Evolutionary conservation across 352 stramenopile species (phyloP), one percentile per base, ranked within the genome.

Genomic region (Saprolegnia parasitica): DNA sequence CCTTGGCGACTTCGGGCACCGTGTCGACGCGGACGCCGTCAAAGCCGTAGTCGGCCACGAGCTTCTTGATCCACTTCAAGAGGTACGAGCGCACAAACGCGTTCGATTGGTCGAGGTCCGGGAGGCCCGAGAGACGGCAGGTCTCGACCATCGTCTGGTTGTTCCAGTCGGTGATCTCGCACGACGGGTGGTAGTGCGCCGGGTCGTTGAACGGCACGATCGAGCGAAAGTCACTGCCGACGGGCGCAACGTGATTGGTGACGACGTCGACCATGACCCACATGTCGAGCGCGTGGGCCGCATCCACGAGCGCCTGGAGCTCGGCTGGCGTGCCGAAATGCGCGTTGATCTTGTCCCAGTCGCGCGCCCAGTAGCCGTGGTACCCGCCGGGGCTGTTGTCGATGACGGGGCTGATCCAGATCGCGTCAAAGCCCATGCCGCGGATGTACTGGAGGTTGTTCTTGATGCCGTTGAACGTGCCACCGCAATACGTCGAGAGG

Each of bases 261-360:
- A 75, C 71, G 21, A 75, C 66, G 47, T 75, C 71, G 11, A 75
- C 21, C 40, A 75, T 64, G 39, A 72, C 67, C 35, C 24, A 65
- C 4, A 75, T 64, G 57, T 54, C 71, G 20, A 20, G 23, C 6
- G n/a, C 52, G 40, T 74, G 67, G 29, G 29, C 40, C 9, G 13
- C 56, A 5, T n/a, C 13, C 5, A 74, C 46, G 21, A 75, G 29
- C 24, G 11, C 50, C 37, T 72, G 5, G 21, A 75, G 49, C 23
- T 75, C 71, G 18, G 24, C 49, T 9, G 47, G n/a, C 4, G 56
- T 63, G 37, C 71, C 71, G 72, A 75, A 75, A 23, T 73, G 18
- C 21, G 4, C 20, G 56, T 73, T 73, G 57, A 72, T 49, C 64
- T 16, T 8, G 5, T 65, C 32, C 11, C 15, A 64, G 54, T 72